Conservation (phyloP, 352 stramenopile species). For the Phytophthora litchii region DNA sequence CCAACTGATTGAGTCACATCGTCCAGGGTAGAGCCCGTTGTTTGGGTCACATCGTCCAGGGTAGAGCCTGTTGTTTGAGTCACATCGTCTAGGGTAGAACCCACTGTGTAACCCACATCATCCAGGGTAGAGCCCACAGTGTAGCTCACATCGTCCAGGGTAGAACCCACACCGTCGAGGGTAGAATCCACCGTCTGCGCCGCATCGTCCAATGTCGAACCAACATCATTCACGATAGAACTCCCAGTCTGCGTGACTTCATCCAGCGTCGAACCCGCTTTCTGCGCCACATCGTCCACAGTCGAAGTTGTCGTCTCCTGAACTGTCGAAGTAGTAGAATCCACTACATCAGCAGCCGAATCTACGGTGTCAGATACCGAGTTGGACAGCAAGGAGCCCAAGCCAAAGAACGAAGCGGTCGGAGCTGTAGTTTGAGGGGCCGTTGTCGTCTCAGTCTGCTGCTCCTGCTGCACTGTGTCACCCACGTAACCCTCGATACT, state of each 20-base stretch:
- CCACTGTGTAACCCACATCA: conserved; percentile 11
- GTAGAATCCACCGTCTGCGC: conserved; percentile 7
- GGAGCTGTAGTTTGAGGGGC: conserved; percentile 5
- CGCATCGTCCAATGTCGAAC: conserved; percentile 7
- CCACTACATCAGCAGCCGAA: conserved; percentile 17
- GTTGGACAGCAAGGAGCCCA: conserved; percentile 25
- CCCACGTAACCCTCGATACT: conserved; percentile 23
- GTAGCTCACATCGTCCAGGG: not conserved
- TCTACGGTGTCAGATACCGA: conserved; percentile 1
- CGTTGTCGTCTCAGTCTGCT: conserved; percentile 10
- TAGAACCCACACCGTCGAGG: conserved; percentile 10
- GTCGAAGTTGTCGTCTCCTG: conserved; percentile 1
- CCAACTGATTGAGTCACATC: conserved; percentile 7
- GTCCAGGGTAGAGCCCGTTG: conserved; percentile 12
- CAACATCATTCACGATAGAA: conserved; percentile 6
- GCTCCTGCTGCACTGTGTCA: conserved; percentile 13
- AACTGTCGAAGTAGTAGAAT: conserved; percentile 11
- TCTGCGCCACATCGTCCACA: conserved; percentile 8
- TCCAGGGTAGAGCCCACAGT: not conserved
- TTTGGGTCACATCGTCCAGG: not conserved
- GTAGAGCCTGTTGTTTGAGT: conserved; percentile 5
- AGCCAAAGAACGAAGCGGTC: conserved; percentile 18
- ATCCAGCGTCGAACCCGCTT: conserved; percentile 4
- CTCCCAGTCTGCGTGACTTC: conserved; percentile 2
- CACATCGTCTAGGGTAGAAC: conserved; percentile 8